phyloP scores from a whole-genome alignment of 176 grass and related monocot species.

The Hyparrhenia diplandra region DNA sequence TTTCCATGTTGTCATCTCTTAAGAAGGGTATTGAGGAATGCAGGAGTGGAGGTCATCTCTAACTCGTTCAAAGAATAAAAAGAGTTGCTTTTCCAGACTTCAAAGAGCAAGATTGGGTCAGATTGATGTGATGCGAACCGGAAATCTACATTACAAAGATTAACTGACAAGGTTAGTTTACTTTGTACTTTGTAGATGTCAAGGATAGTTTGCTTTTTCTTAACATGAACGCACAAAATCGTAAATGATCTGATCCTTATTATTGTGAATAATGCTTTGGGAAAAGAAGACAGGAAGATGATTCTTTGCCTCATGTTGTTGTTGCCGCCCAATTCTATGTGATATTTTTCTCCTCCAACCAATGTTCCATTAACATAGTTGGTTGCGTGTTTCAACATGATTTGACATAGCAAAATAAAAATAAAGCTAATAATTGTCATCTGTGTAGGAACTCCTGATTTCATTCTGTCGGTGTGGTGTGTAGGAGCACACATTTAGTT shows the following conservation, averaged over 20 bases:
- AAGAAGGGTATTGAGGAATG: background rate
- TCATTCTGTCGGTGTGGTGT: background rate
- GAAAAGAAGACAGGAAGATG: background rate
- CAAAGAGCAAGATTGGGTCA: background rate
- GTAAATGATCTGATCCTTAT: background rate
- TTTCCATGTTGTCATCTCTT: background rate
- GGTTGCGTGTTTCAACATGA: constrained; percentile 2
- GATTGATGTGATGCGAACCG: background rate
- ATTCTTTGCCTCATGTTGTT: constrained; percentile 9
- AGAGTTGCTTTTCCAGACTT: background rate
- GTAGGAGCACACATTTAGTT: background rate
- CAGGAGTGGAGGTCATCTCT: background rate
- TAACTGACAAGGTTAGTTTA: background rate
- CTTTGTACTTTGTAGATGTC: background rate
- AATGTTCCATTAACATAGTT: constrained; percentile 15
- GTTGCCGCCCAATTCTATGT: background rate
- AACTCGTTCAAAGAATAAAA: background rate
- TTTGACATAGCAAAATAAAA: background rate
- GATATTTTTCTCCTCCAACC: constrained; percentile 16
- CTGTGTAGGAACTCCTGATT: background rate
- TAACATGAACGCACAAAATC: background rate
- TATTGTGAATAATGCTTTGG: constrained; percentile 12
- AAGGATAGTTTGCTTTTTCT: background rate
- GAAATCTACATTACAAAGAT: background rate
- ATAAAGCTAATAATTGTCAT: background rate